Evolutionary conservation across 192 early-diverging fungal genomes (phyloP).

Genomic region (Linnemannia schmuckeri): DNA sequence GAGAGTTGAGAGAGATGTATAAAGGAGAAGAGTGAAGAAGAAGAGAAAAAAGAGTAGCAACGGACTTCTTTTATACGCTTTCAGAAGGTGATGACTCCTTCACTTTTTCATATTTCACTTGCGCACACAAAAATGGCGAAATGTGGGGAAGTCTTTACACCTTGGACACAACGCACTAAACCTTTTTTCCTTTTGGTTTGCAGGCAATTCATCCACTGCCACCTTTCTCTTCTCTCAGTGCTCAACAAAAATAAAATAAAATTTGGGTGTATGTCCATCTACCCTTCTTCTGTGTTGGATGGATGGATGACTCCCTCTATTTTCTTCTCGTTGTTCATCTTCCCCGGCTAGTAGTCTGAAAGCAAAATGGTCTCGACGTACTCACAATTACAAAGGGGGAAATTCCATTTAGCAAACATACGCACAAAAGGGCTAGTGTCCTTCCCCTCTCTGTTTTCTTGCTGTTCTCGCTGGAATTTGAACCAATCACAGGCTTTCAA

Average conservation of each 20-base stretch:
- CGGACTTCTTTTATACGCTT: not conserved
- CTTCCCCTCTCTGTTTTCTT: not conserved
- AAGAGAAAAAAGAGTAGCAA: not conserved
- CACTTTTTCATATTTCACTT: not conserved
- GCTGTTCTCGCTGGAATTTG: not conserved
- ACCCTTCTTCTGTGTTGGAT: not conserved
- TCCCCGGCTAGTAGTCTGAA: not conserved
- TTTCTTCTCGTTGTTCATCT: not conserved
- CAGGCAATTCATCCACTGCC: not conserved
- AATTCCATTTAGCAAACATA: not conserved
- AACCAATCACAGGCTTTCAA: not conserved
- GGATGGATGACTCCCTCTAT: not conserved
- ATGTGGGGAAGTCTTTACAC: slow-evolving; percentile 8
- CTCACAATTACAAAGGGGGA: not conserved
- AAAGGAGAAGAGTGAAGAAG: not conserved
- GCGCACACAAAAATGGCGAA: slow-evolving; percentile 12
- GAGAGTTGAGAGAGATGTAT: not conserved
- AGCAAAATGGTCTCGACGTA: not conserved
- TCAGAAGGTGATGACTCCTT: not conserved
- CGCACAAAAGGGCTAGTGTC: not conserved
- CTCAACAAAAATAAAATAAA: not conserved
- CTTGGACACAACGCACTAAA: not conserved
- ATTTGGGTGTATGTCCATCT: not conserved
- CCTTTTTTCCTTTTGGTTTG: not conserved
- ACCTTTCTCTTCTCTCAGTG: not conserved